A percentile compares a stretch with the other conserved stretches of the same genome.
phyloP scores from a whole-genome alignment of 257 asterid species.

The Solanum rostratum region DNA sequence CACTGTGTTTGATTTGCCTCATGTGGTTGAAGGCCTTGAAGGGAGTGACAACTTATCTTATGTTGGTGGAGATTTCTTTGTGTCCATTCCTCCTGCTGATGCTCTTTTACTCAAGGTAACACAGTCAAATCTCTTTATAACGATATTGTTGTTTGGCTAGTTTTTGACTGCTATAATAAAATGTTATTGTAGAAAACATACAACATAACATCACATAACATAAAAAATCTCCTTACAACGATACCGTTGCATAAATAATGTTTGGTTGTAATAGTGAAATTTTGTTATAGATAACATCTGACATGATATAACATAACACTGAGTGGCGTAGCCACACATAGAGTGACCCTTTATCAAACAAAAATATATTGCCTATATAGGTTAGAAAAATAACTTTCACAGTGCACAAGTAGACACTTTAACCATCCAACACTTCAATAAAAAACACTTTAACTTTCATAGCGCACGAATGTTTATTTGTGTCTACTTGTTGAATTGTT shows the following conservation, averaged over 20 bases:
- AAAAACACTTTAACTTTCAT: too few relatives aligned
- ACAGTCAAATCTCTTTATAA: not conserved
- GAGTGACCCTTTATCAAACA: not conserved
- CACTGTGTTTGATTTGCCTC: constrained; percentile 18
- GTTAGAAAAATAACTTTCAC: too few relatives aligned
- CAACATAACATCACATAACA: not conserved
- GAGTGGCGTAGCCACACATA: too few relatives aligned
- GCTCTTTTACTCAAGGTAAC: constrained; percentile 15
- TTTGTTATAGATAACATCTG: too few relatives aligned
- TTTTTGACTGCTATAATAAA: not conserved
- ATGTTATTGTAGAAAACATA: not conserved
- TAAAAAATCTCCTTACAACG: not conserved
- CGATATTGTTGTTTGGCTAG: not conserved
- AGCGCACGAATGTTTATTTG: too few relatives aligned
- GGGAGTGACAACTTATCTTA: not conserved
- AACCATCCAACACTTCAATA: too few relatives aligned
- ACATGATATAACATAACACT: too few relatives aligned
- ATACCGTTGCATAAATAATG: fast-evolving
- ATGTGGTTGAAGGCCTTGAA: constrained; percentile 17
- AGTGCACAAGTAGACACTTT: too few relatives aligned
- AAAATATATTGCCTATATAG: not conserved
- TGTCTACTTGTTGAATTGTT: too few relatives aligned
- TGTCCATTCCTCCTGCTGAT: constrained; percentile 12
- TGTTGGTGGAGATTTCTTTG: constrained; percentile 18
- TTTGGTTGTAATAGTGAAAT: not conserved